Base-by-base conservation (phyloP, 2,329 filamentous ascomycete genomes). In the Tricladium varicosporioides region DNA sequence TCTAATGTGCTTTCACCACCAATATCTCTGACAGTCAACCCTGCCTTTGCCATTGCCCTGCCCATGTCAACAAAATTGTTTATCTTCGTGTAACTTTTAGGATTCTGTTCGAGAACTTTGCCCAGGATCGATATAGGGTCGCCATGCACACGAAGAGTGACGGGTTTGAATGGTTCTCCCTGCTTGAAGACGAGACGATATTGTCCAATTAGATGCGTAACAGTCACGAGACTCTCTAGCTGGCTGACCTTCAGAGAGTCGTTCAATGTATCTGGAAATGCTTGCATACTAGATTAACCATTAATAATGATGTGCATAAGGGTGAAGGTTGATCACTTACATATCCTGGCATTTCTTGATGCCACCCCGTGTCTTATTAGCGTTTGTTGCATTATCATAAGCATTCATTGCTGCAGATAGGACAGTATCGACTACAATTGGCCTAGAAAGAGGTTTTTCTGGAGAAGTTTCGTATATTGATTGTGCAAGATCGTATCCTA, bases 381-480 rank as follows among this genome's bases (percentile, higher is more conserved):
- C 88, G 66, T 94, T 94, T 18, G 87, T 89, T 2, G 90, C 89
- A 67, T 90, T 90, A 67, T 94, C 90, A 67, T 92, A 94, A 3
- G 87, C 82, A 53, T 82, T 78, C 75, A 92, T 80, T 1, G 87
- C 86, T 48, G 84, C 78, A 1, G 77, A 77, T 44, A 89, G 74
- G 8, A 91, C 76, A 1, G 84, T 82, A 4, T 83, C 78, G 66
- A 84, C 81, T 1, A 91, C 72, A 5, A 78, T 70, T 2, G 78
- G 71, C 2, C 69, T 66, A 1, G 78, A 66, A 2, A 90, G 74
- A 4, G 80, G 79, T 2, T 70, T 72, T 15, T 82, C 75, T 1
- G 73, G 67, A 0, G 76, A 73, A 22, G 80, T 76, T 63, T 85
- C 80, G 51, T 86, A 84, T 14, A 92, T 75, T 31, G 83, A 84